Conservation (phyloP, 129 eudicot genomes). For the Arctium lappa region DNA sequence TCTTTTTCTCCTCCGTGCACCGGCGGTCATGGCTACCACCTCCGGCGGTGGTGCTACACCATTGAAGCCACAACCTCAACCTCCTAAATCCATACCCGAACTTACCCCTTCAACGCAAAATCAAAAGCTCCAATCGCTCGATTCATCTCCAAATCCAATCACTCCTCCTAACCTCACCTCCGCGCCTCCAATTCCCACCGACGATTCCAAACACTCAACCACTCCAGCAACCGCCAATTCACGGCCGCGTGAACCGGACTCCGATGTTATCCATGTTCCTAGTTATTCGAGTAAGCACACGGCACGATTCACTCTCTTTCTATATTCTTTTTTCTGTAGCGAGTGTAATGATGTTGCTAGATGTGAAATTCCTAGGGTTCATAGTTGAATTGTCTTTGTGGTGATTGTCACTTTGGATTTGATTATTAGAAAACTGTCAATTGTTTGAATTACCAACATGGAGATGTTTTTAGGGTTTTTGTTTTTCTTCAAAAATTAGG, state of each 20-base stretch:
- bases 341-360: not conserved
- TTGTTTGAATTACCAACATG: not conserved
- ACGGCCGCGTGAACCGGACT: conserved; percentile 31
- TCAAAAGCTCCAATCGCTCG: conserved; percentile 7
- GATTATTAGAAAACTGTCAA: not conserved
- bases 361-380: conserved; percentile 10
- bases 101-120: conserved; percentile 8
- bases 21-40: conserved; percentile 30
- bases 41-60: conserved; percentile 31
- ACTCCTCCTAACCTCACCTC: conserved; percentile 18
- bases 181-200: conserved; percentile 17
- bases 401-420: not conserved
- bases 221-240: conserved; percentile 22
- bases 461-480: conserved; percentile 8
- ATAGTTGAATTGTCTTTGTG: not conserved
- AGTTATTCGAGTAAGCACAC: conserved; percentile 69
- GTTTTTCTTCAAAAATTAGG: conserved; percentile 1
- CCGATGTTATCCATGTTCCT: conserved; percentile 63
- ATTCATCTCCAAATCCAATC: conserved; percentile 35
- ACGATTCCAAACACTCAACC: conserved; percentile 19
- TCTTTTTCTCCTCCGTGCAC: not conserved
- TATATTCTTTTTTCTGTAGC: not conserved
- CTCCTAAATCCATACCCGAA: conserved; percentile 21
- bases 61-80: conserved; percentile 15
- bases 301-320: not conserved